Percentiles rank a stretch among this genome's conserved stretches.
phyloP scores from a whole-genome alignment of 108 stramenopile species.

The Conticribra weissflogii region DNA sequence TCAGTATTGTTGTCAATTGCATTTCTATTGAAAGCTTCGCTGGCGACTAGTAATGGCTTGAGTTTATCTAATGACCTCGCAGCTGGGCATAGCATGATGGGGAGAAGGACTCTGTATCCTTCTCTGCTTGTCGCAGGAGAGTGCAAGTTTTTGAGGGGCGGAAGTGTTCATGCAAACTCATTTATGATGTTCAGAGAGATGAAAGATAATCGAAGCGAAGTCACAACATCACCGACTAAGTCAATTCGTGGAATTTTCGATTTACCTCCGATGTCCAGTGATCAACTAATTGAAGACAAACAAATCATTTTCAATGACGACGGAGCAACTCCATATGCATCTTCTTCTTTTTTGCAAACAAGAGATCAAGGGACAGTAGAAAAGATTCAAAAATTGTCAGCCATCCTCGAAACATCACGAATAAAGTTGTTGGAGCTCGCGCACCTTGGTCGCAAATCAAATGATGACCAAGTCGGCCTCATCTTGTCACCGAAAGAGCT shows the following conservation, averaged over 20 bases:
- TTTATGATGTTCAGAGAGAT: constrained; percentile 33
- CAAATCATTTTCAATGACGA: not conserved
- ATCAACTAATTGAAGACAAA: not conserved
- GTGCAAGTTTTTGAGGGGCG: constrained; percentile 33
- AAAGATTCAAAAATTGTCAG: constrained; percentile 30
- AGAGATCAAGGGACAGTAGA: constrained; percentile 13
- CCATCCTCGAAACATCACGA: constrained; percentile 41
- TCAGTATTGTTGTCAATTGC: constrained; percentile 42
- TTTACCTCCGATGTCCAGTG: constrained; percentile 30
- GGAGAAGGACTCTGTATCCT: constrained; percentile 17
- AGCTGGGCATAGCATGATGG: constrained; percentile 2
- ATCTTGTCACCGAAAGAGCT: constrained; percentile 30
- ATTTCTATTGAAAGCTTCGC: constrained; percentile 34
- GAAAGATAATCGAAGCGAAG: not conserved
- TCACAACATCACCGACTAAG: not conserved
- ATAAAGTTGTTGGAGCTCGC: constrained; percentile 39
- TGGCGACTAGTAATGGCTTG: constrained; percentile 2
- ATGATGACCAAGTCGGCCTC: constrained; percentile 22
- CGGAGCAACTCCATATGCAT: not conserved
- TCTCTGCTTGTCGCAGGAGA: constrained; percentile 30
- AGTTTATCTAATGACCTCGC: not conserved
- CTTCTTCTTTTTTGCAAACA: too few relatives aligned
- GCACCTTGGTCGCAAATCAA: constrained; percentile 26
- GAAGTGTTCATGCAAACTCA: constrained; percentile 38
- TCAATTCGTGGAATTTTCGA: constrained; percentile 29